Evolutionary conservation across 257 asterid species (phyloP).

Genomic region (Solanum rostratum): DNA sequence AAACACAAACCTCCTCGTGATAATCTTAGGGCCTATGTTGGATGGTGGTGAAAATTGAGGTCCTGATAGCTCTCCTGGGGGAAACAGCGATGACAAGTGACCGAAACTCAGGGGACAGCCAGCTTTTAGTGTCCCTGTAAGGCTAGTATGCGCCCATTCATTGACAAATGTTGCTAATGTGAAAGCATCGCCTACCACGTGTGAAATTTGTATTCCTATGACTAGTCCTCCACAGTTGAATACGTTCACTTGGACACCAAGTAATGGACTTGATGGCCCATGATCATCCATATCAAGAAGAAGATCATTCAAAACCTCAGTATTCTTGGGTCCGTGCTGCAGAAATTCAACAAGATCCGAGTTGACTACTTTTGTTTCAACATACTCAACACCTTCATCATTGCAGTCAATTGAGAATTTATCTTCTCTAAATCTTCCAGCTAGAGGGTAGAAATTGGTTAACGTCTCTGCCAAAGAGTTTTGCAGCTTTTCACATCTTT

Average conservation of each 20-base stretch:
- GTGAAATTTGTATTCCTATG: background rate
- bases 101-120: background rate
- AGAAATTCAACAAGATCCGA: background rate
- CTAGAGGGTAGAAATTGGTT: background rate
- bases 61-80: background rate
- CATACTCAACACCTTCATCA: conserved; percentile 16
- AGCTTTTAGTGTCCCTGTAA: background rate
- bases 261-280: background rate
- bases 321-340: background rate
- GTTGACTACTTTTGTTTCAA: background rate
- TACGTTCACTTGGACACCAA: conserved; percentile 3
- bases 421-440: background rate
- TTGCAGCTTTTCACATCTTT: background rate
- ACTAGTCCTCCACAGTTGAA: conserved; percentile 5
- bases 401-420: conserved; percentile 2
- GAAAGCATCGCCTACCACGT: background rate
- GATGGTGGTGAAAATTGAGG: background rate
- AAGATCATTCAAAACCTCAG: background rate
- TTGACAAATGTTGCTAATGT: background rate
- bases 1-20: background rate
- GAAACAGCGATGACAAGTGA: background rate
- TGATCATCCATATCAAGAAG: background rate
- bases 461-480: background rate
- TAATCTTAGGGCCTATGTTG: background rate
- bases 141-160: conserved; percentile 4